phyloP scores from a whole-genome alignment of 495 filamentous ascomycete species.

The Penicillium psychrofluorescens region DNA sequence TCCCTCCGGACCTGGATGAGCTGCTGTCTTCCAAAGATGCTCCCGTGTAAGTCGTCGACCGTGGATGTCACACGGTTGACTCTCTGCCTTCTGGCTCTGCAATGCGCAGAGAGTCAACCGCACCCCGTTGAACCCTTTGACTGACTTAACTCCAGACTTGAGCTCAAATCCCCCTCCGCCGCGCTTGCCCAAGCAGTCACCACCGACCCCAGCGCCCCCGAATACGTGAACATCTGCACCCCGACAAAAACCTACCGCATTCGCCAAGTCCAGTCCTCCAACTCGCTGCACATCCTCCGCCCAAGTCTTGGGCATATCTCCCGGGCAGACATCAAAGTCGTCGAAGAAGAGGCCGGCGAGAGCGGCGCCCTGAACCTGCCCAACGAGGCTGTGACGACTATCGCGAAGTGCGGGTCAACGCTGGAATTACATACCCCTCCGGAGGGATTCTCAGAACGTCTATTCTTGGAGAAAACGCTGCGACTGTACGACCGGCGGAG shows the following conservation, averaged over 20 bases:
- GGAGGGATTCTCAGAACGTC: conserved; percentile 25
- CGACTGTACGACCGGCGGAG: conserved; percentile 23
- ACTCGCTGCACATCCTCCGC: conserved; percentile 66
- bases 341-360: conserved; percentile 16
- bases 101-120: not conserved
- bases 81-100: not conserved
- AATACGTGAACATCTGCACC: conserved; percentile 69
- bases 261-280: conserved; percentile 87
- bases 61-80: not conserved
- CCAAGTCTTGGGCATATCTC: conserved; percentile 35
- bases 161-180: conserved; percentile 49
- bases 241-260: conserved; percentile 64
- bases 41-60: conserved; percentile 47
- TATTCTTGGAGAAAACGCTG: conserved; percentile 28
- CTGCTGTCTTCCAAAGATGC: conserved; percentile 54
- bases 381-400: conserved; percentile 41
- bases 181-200: conserved; percentile 14
- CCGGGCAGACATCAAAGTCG: conserved; percentile 22
- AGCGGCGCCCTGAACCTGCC: conserved; percentile 24
- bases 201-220: conserved; percentile 27
- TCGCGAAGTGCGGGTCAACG: conserved; percentile 67
- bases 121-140: not conserved
- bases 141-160: conserved; percentile 42
- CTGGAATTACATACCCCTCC: conserved; percentile 50
- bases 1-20: conserved; percentile 65